Base-by-base conservation (phyloP, 176 grass and related monocot species). In the Triticum turgidum region DNA sequence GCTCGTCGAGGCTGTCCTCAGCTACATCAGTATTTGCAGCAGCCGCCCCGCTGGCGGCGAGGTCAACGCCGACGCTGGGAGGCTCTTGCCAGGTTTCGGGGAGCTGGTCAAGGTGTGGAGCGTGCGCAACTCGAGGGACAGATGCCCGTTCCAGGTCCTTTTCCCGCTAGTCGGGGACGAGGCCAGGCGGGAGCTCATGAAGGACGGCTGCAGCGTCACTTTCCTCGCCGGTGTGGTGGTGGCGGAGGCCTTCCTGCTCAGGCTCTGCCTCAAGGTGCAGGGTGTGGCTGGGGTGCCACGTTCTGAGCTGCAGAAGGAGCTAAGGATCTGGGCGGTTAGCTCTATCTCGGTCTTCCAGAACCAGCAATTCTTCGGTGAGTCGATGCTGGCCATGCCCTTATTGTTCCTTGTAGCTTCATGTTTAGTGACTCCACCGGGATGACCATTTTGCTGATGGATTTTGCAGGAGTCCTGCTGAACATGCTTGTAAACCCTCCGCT, bases 91-190 rank as follows among this genome's bases (percentile, higher is more conserved):
- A 56, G 82, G 87, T 5, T 96, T 99, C 42, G 78, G 78, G 29
- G 97, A 99, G 76, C 92, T 97, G 49, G 92, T 96, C 88, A 88
- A 88, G 82, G 87, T 99, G 77, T 99, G 97, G 97, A 96, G 89
- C 6, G 90, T 94, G 85, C 89, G 77, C 27, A 89, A 94, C 63
- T 85, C 87, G 1, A 86, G 15, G 86, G 85, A 77, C 63, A 85
- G 80, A 56, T 90, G 91, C 73, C 81, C 82, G 35, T 89, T 99
- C 78, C 86, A 84, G 79, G 84, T 91, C 80, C 78, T 99, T 14
- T 97, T 99, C 87, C 94, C 94, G 37, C 88, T 96, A 4, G 90
- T 89, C 4, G 91, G 90, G 74, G 90, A 90, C 13, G 92, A 99
- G 56, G 85, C 87, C n/a, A 84, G 89, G 91, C 79, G 37, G 59